Percentiles rank a stretch among this genome's conserved stretches.
Evolutionary conservation across 306 rosid genomes (phyloP).

Genomic region (Alnus glutinosa): DNA sequence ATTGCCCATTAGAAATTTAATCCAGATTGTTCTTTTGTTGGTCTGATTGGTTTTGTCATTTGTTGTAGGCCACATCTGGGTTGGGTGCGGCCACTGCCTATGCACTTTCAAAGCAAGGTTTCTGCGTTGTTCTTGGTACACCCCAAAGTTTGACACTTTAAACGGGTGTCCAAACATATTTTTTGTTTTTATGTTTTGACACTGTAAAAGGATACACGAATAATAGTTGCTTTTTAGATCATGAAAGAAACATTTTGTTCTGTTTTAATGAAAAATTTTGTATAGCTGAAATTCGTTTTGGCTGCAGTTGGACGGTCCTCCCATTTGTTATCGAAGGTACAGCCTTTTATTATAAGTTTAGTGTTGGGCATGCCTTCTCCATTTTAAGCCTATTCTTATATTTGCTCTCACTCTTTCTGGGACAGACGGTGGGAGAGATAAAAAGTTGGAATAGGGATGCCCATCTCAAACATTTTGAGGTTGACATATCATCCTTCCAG

Average conservation of each 20-base stretch:
- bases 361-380: constrained; percentile 9
- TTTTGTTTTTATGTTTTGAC: background rate
- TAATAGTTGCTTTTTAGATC: background rate
- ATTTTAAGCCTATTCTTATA: background rate
- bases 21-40: constrained; percentile 2
- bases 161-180: background rate
- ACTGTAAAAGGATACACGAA: background rate
- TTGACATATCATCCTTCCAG: constrained; percentile 62
- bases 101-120: constrained; percentile 71
- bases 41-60: constrained; percentile 5
- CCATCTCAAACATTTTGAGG: constrained; percentile 64
- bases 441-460: constrained; percentile 56
- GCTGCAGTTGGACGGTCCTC: constrained; percentile 86
- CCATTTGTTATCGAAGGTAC: constrained; percentile 59
- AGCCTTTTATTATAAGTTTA: constrained; percentile 12
- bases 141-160: background rate
- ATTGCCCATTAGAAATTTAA: background rate
- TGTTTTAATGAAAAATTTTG: constrained; percentile 5
- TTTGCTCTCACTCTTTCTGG: constrained; percentile 30
- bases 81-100: constrained; percentile 75
- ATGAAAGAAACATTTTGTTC: constrained; percentile 6
- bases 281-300: constrained; percentile 30
- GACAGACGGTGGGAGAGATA: constrained; percentile 63
- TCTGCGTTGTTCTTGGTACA: constrained; percentile 68
- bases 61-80: constrained; percentile 86